Evolutionary conservation across 169 alveolate genomes (phyloP).

Genomic region (Eimeria maxima): DNA sequence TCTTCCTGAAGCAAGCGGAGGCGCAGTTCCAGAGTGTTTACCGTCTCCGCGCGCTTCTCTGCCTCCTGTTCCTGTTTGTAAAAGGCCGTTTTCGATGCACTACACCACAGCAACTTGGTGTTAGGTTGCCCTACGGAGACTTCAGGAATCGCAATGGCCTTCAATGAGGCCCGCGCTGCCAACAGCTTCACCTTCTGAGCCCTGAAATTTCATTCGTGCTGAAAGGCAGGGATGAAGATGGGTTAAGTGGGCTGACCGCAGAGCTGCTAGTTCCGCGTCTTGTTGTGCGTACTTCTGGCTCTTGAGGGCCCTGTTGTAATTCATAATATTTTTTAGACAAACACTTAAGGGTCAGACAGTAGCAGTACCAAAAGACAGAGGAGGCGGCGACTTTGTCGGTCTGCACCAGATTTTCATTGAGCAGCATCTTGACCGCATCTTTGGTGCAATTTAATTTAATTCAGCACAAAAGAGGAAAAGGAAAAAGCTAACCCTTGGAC

Average conservation of each 20-base stretch:
- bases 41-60: neutral
- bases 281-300: slow-evolving; percentile 69
- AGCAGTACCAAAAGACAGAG: slow-evolving; percentile 74
- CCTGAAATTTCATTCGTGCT: neutral
- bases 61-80: neutral
- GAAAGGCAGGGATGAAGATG: neutral
- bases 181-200: slow-evolving; percentile 53
- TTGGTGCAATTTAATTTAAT: neutral
- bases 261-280: slow-evolving; percentile 10
- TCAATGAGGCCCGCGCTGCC: neutral
- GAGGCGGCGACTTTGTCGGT: slow-evolving; percentile 74
- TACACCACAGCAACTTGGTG: neutral
- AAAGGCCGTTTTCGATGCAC: neutral
- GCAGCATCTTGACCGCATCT: slow-evolving; percentile 80
- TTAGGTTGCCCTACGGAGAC: neutral
- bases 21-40: neutral
- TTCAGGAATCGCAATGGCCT: neutral
- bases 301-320: slow-evolving; percentile 45
- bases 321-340: neutral
- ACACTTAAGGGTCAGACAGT: neutral
- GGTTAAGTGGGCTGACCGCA: slow-evolving; percentile 5
- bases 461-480: no score
- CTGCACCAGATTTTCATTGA: slow-evolving; percentile 69
- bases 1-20: slow-evolving; percentile 5
- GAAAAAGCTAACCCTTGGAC: slow-evolving; percentile 36